Percentiles rank a stretch among this genome's conserved stretches.
phyloP scores from a whole-genome alignment of 768 basidiomycete genomes.

The Suillus discolor region DNA sequence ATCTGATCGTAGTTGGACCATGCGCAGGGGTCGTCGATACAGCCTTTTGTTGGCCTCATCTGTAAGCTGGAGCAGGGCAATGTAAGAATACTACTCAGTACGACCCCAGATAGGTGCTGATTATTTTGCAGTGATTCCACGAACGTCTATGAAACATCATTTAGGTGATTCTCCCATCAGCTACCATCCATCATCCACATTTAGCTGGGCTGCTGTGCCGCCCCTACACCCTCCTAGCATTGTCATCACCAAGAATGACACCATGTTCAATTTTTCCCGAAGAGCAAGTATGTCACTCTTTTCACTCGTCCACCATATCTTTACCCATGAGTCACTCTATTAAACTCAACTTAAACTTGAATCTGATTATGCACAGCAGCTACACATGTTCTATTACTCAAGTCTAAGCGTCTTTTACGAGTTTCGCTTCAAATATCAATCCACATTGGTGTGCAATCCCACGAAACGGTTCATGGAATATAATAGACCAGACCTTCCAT shows the following conservation, averaged over 20 bases:
- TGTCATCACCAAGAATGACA: too few relatives aligned
- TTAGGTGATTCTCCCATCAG: constrained; percentile 16
- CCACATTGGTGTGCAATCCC: background rate
- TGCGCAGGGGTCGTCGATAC: constrained; percentile 37
- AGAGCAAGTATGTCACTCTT: too few relatives aligned
- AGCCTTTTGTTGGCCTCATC: constrained; percentile 60
- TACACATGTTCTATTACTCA: too few relatives aligned
- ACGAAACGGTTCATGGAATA: too few relatives aligned
- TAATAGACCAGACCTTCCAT: too few relatives aligned
- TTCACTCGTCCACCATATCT: too few relatives aligned
- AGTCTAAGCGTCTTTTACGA: background rate
- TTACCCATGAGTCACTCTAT: too few relatives aligned
- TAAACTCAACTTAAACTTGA: too few relatives aligned
- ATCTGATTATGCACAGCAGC: too few relatives aligned
- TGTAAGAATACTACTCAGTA: constrained; percentile 29
- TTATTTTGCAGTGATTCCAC: constrained; percentile 23
- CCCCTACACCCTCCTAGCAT: too few relatives aligned
- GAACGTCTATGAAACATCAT: constrained; percentile 17
- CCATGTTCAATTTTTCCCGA: too few relatives aligned
- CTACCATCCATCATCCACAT: constrained; percentile 13
- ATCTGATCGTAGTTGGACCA: constrained; percentile 42
- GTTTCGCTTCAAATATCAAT: too few relatives aligned
- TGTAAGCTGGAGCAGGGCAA: constrained; percentile 43
- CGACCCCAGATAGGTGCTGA: constrained; percentile 18
- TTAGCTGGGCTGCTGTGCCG: background rate